phyloP scores from a whole-genome alignment of 2,329 filamentous ascomycete genomes.

The Pseudovirgaria hyperparasitica region DNA sequence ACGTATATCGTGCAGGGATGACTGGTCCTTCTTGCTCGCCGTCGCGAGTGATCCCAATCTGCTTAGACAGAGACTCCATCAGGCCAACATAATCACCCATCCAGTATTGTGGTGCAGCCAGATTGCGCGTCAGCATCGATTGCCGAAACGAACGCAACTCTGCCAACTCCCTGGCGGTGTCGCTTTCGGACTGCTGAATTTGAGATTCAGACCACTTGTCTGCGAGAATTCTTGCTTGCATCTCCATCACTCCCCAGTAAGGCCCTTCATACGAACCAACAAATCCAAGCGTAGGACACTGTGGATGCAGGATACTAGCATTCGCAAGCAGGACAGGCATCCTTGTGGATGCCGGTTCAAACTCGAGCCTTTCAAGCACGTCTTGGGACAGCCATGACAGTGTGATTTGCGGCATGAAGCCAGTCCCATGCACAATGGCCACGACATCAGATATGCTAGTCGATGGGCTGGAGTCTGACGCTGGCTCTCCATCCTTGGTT shows the following conservation, averaged over 20 bases:
- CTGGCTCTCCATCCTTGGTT: too few relatives aligned
- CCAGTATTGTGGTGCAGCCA: slow-evolving; percentile 56
- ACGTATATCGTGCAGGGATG: slow-evolving; percentile 20
- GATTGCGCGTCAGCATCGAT: slow-evolving; percentile 24
- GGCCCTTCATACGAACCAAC: slow-evolving; percentile 76
- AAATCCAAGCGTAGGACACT: slow-evolving; percentile 54
- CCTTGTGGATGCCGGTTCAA: slow-evolving; percentile 40
- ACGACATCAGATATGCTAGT: slow-evolving; percentile 41
- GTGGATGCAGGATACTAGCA: slow-evolving; percentile 37
- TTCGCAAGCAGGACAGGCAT: slow-evolving; percentile 41
- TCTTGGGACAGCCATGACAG: slow-evolving; percentile 50
- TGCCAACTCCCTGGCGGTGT: slow-evolving; percentile 14
- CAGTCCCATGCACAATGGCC: slow-evolving; percentile 62
- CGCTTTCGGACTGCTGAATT: slow-evolving; percentile 10
- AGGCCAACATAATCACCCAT: slow-evolving; percentile 72
- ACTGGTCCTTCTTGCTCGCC: slow-evolving; percentile 36
- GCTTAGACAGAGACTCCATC: slow-evolving; percentile 55
- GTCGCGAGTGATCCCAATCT: slow-evolving; percentile 39
- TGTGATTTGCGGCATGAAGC: slow-evolving; percentile 53
- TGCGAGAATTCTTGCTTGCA: slow-evolving; percentile 62
- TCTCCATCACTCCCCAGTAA: slow-evolving; percentile 79
- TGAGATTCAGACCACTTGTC: slow-evolving; percentile 40
- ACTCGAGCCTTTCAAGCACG: slow-evolving; percentile 44
- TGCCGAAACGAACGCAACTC: slow-evolving; percentile 37
- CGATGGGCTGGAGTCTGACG: too few relatives aligned